Percentiles rank a stretch among this genome's conserved stretches.
Evolutionary conservation across 257 asterid genomes (phyloP).

Genomic region (Jasminum sambac): DNA sequence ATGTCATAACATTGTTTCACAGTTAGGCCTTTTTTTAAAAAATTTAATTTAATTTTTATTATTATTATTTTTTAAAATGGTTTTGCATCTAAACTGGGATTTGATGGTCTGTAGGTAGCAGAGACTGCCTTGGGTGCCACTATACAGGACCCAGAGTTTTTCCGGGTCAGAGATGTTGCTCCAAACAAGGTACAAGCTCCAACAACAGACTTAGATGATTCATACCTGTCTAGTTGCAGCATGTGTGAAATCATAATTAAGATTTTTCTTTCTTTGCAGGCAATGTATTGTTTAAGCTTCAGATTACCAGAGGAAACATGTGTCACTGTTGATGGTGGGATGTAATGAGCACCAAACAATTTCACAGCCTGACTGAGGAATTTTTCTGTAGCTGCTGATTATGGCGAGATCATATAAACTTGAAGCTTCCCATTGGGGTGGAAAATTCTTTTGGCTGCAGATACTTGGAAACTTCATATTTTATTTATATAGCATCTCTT

Average conservation of each 20-base stretch:
- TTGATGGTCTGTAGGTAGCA: slow-evolving; percentile 50
- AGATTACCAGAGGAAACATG: slow-evolving; percentile 82
- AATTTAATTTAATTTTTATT: too few species aligned
- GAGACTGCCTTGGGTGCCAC: slow-evolving; percentile 71
- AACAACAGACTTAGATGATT: background rate
- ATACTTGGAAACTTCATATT: background rate
- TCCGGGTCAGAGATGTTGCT: slow-evolving; percentile 84
- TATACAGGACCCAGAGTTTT: slow-evolving; percentile 56
- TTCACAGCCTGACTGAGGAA: background rate
- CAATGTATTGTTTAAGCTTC: slow-evolving; percentile 92
- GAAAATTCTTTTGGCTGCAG: background rate
- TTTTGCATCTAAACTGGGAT: slow-evolving; percentile 15
- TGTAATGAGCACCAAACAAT: background rate
- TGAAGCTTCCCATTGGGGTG: background rate
- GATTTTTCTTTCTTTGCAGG: slow-evolving; percentile 46
- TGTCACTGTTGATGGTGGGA: slow-evolving; percentile 36
- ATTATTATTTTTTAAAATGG: too few species aligned
- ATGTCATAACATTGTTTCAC: background rate
- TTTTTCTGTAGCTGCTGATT: background rate
- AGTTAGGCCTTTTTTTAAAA: background rate
- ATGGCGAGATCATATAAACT: background rate
- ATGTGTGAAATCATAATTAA: slow-evolving; percentile 2
- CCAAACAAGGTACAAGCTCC: slow-evolving; percentile 77
- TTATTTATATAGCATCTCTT: background rate
- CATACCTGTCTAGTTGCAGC: background rate